Base-by-base conservation (phyloP, 768 basidiomycete genomes). In the Roridomyces roridus region DNA sequence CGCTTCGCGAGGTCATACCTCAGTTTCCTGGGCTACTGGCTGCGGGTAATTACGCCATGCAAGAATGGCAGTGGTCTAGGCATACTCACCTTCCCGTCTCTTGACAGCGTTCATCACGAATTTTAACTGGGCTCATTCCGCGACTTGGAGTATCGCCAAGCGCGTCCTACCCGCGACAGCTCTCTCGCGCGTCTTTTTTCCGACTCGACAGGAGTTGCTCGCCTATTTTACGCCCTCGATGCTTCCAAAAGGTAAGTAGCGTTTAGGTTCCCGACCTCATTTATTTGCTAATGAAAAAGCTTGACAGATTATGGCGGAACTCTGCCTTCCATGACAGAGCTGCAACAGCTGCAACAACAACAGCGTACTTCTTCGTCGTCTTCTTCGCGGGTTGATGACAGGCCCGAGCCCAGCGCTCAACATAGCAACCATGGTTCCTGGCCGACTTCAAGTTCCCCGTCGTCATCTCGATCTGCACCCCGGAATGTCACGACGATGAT, bases 1-100 rank as follows among this genome's bases (percentile, higher is more conserved):
- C 81, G 43, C 65, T 86, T 55, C 81, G 81, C 57, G 88, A 92
- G 62, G 77, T 88, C 26, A 77, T 87, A 39, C 88, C 89, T 34
- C 80, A 82, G 47, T 91, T 85, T 73, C 88, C 91, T 47, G 90
- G 89, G 50, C 83, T 92, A 84, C 73, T 92, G 26, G 88, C 84
- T 31, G 88, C 86, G 68, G 87, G 89, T 86, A 68, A 63, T 75
- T 65, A 48, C 43, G 34, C 14, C n/a, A n/a, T n/a, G n/a, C n/a
- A n/a, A n/a, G n/a, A n/a, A n/a, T n/a, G n/a, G n/a, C n/a, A n/a
- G n/a, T n/a, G n/a, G n/a, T n/a, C n/a, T n/a, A n/a, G n/a, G n/a
- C n/a, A n/a, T n/a, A n/a, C 46, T 37, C 47, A 48, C 42, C 57
- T 36, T 44, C n/a, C n/a, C n/a, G n/a, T n/a, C n/a, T 59, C 43